Base-by-base conservation (phyloP, 768 basidiomycete genomes). In the Tephrocybe sp. region DNA sequence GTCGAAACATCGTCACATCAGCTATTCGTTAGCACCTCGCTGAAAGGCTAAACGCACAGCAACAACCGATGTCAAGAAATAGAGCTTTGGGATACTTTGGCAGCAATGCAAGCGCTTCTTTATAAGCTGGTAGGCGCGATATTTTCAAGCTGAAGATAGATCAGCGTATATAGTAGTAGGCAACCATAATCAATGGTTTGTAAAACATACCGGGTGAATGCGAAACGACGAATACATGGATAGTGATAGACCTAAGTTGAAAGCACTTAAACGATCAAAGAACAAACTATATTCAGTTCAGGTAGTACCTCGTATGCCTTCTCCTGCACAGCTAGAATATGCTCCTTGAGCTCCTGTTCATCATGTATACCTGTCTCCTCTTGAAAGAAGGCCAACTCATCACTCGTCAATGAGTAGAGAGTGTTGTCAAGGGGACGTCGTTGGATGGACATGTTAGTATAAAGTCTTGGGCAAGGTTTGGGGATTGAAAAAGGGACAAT, bases 321-420 rank as follows among this genome's bases (percentile, higher is more conserved):
- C 37, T 53, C 54, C 49, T 75, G 74, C 6, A 73, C 66, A 0
- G 47, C 48, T 3, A 73, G 27, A n/a, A 76, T 68, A 56, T 77
- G 75, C 9, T 67, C 50, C 57, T 69, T 74, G 44, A 77, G 57
- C 26, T 65, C 64, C 5, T 64, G 56, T 1, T 72, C 67, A 46
- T 73, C 67, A 6, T 60, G 25, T 22, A 74, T 74, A 13, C 68
- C 67, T 0, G 73, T 75, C 35, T 65, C 52, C 2, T 47, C 22
- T 48, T 70, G 66, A 57, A 72, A 69, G 47, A 76, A 75, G 1
- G 57, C 59, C 7, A 63, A 53, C 39, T 69, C 68, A 3, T 67
- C 64, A 8, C 44, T 49, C 15, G 55, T 49, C 3, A 69, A 49
- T 24, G 53, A 56, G 40, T 70, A 70, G 2, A 66, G 45, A 11